phyloP scores from a whole-genome alignment of 2,329 filamentous ascomycete species.

The Apiospora saccharicola region DNA sequence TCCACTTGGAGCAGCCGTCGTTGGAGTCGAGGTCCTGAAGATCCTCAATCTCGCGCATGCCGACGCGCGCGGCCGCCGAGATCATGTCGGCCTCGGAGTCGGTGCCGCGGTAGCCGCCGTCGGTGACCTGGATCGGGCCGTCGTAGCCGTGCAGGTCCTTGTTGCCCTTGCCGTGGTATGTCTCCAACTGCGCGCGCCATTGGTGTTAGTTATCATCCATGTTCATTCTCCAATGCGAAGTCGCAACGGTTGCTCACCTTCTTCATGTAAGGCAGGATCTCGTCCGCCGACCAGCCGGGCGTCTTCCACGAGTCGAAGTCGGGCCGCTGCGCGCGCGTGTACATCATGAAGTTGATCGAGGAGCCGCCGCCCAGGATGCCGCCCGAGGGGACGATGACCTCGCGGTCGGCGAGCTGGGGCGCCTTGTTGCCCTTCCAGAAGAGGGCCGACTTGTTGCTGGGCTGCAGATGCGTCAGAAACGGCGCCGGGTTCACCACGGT shows the following conservation, averaged over 20 bases:
- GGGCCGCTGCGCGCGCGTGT: conserved; percentile 42
- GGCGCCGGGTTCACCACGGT: conserved; percentile 52
- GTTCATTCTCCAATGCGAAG: background rate
- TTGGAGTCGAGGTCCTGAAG: conserved; percentile 54
- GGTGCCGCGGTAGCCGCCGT: conserved; percentile 51
- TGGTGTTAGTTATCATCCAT: conserved; percentile 33
- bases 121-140: conserved; percentile 58
- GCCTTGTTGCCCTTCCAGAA: conserved; percentile 54
- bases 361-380: conserved; percentile 63
- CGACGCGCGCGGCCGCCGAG: conserved; percentile 51
- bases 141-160: conserved; percentile 53
- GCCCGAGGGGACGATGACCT: conserved; percentile 48
- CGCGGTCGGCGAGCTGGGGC: conserved; percentile 52
- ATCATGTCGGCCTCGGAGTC: conserved; percentile 54
- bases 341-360: conserved; percentile 59
- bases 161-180: conserved; percentile 45
- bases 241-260: conserved; percentile 44
- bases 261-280: conserved; percentile 58
- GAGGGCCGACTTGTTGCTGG: conserved; percentile 50
- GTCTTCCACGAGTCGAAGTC: conserved; percentile 44
- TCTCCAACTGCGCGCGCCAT: conserved; percentile 36
- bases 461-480: conserved; percentile 55
- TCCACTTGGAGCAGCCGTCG: conserved; percentile 42
- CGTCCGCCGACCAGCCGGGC: conserved; percentile 41
- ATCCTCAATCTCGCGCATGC: conserved; percentile 57